These are phyloP conservation scores for Porphyrellus cyaneotinctus DNA, from an alignment of 768 basidiomycete species.

Conservation along the genomic window DNA sequence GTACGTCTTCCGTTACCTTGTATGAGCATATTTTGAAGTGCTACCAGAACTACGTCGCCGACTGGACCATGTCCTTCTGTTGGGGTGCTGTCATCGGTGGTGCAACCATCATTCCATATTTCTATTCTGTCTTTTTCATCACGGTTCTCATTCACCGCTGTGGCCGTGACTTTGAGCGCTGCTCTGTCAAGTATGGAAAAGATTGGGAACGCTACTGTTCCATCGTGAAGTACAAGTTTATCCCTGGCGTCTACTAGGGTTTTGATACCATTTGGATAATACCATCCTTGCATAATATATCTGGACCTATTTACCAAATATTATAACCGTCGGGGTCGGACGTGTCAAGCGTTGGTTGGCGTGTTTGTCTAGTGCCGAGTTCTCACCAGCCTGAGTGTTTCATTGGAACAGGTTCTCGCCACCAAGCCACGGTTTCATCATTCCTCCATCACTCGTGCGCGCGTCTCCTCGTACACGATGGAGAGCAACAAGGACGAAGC, in stretches of 20 bases:
- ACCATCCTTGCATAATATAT: constrained; percentile 3
- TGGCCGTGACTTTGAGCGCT: constrained; percentile 93
- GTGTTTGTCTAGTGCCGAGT: constrained; percentile 9
- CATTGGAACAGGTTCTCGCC: constrained; percentile 1
- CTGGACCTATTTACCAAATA: neutral
- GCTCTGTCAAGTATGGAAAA: constrained; percentile 87
- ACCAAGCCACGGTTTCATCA: constrained; percentile 7
- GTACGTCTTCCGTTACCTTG: constrained; percentile 38
- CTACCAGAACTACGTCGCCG: constrained; percentile 84
- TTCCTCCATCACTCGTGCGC: constrained; percentile 9
- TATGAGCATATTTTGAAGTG: neutral
- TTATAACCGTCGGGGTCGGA: neutral
- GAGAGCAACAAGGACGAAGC: constrained; percentile 93
- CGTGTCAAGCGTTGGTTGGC: constrained; percentile 10
- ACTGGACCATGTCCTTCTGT: constrained; percentile 80
- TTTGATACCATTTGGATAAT: constrained; percentile 13
- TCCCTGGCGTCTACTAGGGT: constrained; percentile 75
- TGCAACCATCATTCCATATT: constrained; percentile 85
- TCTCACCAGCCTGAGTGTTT: constrained; percentile 26
- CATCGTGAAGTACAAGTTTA: constrained; percentile 87
- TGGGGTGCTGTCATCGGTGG: constrained; percentile 81
- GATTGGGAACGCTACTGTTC: constrained; percentile 91
- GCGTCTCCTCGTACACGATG: constrained; percentile 38
- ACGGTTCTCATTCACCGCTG: constrained; percentile 88
- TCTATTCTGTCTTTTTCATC: constrained; percentile 96